Evolutionary conservation across 495 filamentous ascomycete genomes (phyloP).

Genomic region (Pseudomonodictys pantanalensis): DNA sequence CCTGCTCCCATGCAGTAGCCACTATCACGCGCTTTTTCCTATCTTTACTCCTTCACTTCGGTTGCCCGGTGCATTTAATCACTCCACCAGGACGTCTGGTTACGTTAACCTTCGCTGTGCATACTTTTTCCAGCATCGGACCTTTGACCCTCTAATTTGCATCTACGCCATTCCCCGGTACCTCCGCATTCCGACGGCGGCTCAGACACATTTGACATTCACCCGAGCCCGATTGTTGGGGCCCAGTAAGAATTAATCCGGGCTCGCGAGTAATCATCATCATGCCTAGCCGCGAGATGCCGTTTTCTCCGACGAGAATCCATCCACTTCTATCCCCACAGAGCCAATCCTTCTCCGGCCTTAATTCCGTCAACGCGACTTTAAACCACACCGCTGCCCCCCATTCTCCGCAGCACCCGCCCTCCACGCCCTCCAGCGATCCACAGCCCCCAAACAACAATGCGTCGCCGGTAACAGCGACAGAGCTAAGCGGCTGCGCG

Average conservation of each 20-base stretch:
- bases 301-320: conserved; percentile 23
- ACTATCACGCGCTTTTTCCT: not conserved
- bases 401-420: conserved; percentile 5
- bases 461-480: conserved; percentile 16
- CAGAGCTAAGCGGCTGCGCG: conserved; percentile 18
- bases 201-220: not conserved
- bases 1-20: conserved; percentile 23
- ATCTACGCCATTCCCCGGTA: not conserved
- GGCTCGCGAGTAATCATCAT: too few species aligned
- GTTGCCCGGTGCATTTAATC: conserved; percentile 12
- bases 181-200: not conserved
- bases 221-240: conserved; percentile 1
- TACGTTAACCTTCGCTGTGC: conserved; percentile 16
- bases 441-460: not conserved
- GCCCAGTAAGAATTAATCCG: conserved; percentile 2
- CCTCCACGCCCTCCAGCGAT: not conserved
- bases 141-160: not conserved
- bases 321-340: conserved; percentile 30
- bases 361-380: conserved; percentile 24
- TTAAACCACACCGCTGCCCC: conserved; percentile 2
- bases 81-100: conserved; percentile 22
- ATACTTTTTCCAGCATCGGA: not conserved
- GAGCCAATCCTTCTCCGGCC: conserved; percentile 22
- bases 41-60: not conserved
- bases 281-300: conserved; percentile 15